Evolutionary conservation across 176 grass and related monocot genomes (phyloP), one percentile per base, ranked within the genome.

Genomic region (Carex pumila): DNA sequence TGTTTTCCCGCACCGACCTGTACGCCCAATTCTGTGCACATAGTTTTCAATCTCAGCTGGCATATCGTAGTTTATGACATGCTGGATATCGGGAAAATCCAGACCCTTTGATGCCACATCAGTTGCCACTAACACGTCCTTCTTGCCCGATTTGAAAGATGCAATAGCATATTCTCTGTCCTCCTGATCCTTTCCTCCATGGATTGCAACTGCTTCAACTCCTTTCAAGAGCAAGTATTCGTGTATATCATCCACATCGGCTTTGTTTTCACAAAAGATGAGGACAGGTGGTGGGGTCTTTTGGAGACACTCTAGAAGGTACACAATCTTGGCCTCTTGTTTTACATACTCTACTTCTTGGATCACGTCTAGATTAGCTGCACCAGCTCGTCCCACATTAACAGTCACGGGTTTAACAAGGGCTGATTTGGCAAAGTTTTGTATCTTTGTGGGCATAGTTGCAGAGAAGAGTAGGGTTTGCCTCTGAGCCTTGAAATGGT

Each of bases 311-410:
- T 98, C 93, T 9, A 98, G 89, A 61, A 98, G 96, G 81, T 98
- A 98, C 39, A 89, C 89, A 73, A 92, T 90, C 80, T 92, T 93
- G 62, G 91, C 96, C 32, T 98, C 96, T 87, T 98, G 93, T 85
- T 98, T 98, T 56, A 98, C 96, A 72, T 98, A 98, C 81, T 98
- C 96, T 7, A 98, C 96, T 85, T 98, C 96, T 93, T 98, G 95
- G 76, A 98, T 92, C 19, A 95, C 95, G 67, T 98, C 95, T 14
- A 98, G 91, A 78, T 98, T 98, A 78, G 92, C 95, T 4, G 95
- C 95, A 54, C 95, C 95, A 55, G 95, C 95, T 85, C 95, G 85
- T 41, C 95, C 95, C 12, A 98, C 95, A 88, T 93, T 98, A 18
- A 98, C 95, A 5, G 84, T 90, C 65, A 98, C 86, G 12, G 95